Percentiles rank a stretch among this genome's conserved stretches.
phyloP scores from a whole-genome alignment of 345 rosid species.

The Rhodamnia rubescens region DNA sequence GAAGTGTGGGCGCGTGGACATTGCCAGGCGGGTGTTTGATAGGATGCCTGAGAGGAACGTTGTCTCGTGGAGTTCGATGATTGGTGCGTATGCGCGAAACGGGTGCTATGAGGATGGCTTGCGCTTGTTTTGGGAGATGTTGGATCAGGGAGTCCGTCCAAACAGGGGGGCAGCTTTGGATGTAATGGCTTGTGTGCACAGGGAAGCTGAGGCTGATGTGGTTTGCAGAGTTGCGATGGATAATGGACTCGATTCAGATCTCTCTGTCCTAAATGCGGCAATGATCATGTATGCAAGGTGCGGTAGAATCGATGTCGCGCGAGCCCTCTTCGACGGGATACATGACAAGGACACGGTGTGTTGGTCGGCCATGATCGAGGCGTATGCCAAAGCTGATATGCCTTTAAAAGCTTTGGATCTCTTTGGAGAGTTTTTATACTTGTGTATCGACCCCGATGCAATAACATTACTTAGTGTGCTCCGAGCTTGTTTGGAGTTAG shows the following conservation, averaged over 20 bases:
- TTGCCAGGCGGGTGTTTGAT: constrained; percentile 16
- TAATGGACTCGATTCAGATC: constrained; percentile 12
- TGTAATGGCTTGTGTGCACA: constrained; percentile 10
- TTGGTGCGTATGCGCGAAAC: constrained; percentile 10
- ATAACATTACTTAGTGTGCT: constrained; percentile 17
- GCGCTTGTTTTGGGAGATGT: constrained; percentile 18
- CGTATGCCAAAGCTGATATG: constrained; percentile 14
- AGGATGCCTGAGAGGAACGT: constrained; percentile 18
- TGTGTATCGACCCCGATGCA: constrained; percentile 8
- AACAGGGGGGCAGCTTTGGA: constrained; percentile 8
- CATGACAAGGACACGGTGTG: constrained; percentile 13
- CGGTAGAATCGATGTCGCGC: constrained; percentile 15
- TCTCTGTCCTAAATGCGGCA: constrained; percentile 9
- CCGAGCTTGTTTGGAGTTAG: constrained; percentile 14
- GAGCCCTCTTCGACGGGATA: constrained; percentile 11
- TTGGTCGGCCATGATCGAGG: constrained; percentile 24
- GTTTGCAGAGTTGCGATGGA: constrained; percentile 6
- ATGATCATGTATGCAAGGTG: constrained; percentile 10
- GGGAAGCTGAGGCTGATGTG: constrained; percentile 7
- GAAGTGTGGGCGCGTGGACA: constrained; percentile 5
- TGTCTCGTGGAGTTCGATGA: constrained; percentile 21
- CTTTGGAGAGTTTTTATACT: constrained; percentile 4
- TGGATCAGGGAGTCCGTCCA: constrained; percentile 7
- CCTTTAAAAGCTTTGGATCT: constrained; percentile 13
- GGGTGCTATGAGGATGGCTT: constrained; percentile 10